Percentiles rank a stretch among this genome's conserved stretches.
These are phyloP conservation scores for Zalerion maritima DNA, from an alignment of 495 filamentous ascomycete species.

Conservation along the genomic window DNA sequence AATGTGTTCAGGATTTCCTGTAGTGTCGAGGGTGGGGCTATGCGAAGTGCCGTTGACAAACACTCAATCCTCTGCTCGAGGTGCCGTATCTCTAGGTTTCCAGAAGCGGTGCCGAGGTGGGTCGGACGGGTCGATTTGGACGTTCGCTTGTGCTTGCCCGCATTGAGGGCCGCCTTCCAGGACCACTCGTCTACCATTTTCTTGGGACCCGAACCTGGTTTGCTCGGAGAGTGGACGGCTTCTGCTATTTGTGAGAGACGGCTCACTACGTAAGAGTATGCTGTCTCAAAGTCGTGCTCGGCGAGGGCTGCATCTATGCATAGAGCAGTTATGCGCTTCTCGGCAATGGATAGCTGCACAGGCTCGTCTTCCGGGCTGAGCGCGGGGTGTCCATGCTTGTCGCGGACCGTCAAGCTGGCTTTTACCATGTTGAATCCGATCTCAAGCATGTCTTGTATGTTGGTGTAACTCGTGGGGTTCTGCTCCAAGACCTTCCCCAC, in stretches of 20 bases:
- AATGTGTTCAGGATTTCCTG: conserved; percentile 75
- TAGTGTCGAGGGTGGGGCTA: conserved; percentile 64
- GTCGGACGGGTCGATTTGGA: conserved; percentile 27
- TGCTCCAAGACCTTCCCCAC: conserved; percentile 77
- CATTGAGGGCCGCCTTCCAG: conserved; percentile 84
- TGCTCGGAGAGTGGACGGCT: conserved; percentile 25
- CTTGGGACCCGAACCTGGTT: conserved; percentile 16
- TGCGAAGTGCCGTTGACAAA: conserved; percentile 65
- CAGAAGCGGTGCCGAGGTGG: conserved; percentile 37
- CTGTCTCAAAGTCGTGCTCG: conserved; percentile 90
- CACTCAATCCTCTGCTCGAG: conserved; percentile 82
- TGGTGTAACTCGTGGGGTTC: conserved; percentile 72
- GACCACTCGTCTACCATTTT: conserved; percentile 56
- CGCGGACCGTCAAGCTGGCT: conserved; percentile 40
- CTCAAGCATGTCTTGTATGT: conserved; percentile 67
- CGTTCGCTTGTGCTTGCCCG: conserved; percentile 60
- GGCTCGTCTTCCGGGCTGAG: conserved; percentile 15
- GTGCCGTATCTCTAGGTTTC: conserved; percentile 44
- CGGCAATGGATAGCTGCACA: conserved; percentile 21
- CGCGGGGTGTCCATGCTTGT: conserved; percentile 10
- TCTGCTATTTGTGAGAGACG: conserved; percentile 24
- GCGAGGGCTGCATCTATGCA: conserved; percentile 75
- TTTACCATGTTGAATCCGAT: conserved; percentile 64
- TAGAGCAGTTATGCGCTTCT: conserved; percentile 68
- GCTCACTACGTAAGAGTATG: conserved; percentile 86